Evolutionary conservation across 2,329 filamentous ascomycete species (phyloP), one percentile per base, ranked within the genome.

Genomic region (Trichoderma sp.): DNA sequence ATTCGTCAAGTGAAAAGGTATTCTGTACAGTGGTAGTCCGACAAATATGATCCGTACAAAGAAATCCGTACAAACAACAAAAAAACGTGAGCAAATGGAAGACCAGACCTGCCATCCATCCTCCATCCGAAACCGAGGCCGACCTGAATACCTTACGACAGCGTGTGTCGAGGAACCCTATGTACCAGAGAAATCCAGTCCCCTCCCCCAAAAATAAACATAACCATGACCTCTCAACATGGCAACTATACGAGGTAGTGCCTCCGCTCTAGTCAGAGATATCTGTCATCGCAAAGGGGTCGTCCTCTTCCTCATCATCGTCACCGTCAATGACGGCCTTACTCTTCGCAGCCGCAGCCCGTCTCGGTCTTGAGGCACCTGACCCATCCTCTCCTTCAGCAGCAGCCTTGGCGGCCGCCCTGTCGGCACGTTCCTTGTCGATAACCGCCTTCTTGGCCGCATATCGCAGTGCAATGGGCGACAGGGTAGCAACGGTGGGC

Each of bases 381-480:
- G 80, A 81, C 4, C 41, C 50, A 41, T 54, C 56, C 1, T 39
- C 28, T 7, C 28, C 9, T 30, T 30, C 28, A 30, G 28, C 21
- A 30, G 30, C 30, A 12, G 30, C 21, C 21, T 24, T 24, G 21
- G 21, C 21, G 21, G 21, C 30, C 30, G 30, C 30, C 30, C 30
- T 34, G 2, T 34, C 30, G 30, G 30, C 30, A 10, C 30, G 30
- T 34, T 34, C 41, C 74, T 77, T 78, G 3, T 73, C 75, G 70
- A 66, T 15, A 39, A 69, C 75, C 69, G 77, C 76, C 71, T 84
- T 80, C 70, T 81, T 84, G n/a, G 81, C 80, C 5, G 84, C 83
- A 68, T 86, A 86, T 2, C 85, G 83, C 71, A 93, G 93, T 3
- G 89, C 88, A 6, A 89, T 88, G 3, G 89, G 89, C 3, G 88